Evolutionary conservation across 192 early-diverging fungal species (phyloP).

Genomic region (Kickxella alabastrina): DNA sequence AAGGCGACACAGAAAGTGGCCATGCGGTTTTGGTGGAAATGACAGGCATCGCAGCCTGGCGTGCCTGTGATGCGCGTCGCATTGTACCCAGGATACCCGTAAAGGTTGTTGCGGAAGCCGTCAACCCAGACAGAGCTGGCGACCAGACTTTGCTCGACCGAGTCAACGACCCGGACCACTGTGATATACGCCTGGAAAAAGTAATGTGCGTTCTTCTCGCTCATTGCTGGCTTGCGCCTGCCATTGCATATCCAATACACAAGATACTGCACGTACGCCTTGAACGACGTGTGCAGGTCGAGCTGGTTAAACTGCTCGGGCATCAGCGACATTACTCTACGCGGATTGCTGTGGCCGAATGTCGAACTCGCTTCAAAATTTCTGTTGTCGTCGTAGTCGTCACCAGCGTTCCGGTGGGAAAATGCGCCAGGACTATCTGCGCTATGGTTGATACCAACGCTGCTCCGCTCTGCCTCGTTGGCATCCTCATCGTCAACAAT

Average conservation of each 20-base stretch:
- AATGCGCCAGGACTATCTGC: no score
- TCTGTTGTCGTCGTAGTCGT: not conserved
- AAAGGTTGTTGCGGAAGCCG: conserved; percentile 19
- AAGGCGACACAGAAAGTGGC: conserved; percentile 35
- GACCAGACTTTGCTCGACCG: conserved; percentile 43
- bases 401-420: not conserved
- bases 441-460: no score
- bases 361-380: conserved; percentile 8
- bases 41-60: conserved; percentile 45
- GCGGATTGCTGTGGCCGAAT: conserved; percentile 2
- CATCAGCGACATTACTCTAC: conserved; percentile 12
- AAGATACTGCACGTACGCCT: conserved; percentile 41
- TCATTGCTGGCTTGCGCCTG: conserved; percentile 10
- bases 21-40: conserved; percentile 37
- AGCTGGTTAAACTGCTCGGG: conserved; percentile 43
- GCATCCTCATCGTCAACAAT: conserved; percentile 40
- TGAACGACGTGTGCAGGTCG: conserved; percentile 44
- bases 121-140: conserved; percentile 44
- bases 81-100: conserved; percentile 22
- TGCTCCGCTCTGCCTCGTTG: not conserved
- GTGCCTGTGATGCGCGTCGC: conserved; percentile 4
- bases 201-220: conserved; percentile 18
- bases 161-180: conserved; percentile 28
- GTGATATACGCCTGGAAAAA: conserved; percentile 45
- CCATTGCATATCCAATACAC: conserved; percentile 48